Conservation (phyloP, 2,329 filamentous ascomycete genomes). For the Fusarium irregulare region DNA sequence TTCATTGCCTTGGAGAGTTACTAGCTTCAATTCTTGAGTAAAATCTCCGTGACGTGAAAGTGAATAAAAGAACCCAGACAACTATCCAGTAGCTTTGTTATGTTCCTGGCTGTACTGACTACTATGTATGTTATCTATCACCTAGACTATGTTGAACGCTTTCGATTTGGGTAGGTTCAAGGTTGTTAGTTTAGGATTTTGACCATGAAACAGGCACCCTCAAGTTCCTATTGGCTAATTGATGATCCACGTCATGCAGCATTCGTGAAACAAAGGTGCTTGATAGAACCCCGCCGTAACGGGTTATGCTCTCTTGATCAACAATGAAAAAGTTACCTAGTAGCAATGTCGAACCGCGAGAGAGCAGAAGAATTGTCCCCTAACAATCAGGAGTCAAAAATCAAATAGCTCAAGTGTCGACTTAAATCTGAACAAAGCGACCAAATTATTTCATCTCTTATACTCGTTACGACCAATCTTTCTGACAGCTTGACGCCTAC, state of each 20-base stretch:
- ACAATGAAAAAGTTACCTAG: neutral
- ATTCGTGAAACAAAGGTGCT: conserved; percentile 37
- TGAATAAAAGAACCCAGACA: neutral
- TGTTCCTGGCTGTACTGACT: neutral
- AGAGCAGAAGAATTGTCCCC: neutral
- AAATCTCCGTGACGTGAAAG: neutral
- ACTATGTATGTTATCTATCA: neutral
- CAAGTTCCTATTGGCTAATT: conserved; percentile 28
- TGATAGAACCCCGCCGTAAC: neutral
- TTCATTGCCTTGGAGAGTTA: neutral
- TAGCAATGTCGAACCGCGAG: neutral
- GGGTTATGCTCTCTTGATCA: neutral
- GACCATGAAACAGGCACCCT: conserved; percentile 34
- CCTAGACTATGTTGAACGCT: neutral
- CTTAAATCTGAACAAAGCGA: neutral
- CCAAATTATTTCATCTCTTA: neutral
- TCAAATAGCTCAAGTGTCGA: neutral
- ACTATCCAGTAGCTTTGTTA: neutral
- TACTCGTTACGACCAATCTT: neutral
- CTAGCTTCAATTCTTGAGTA: neutral
- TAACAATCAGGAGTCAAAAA: neutral
- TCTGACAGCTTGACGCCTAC: neutral
- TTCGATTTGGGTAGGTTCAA: neutral
- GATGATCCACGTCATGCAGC: conserved; percentile 30
- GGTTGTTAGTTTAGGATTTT: conserved; percentile 14